Conservation (phyloP, 2,329 filamentous ascomycete genomes). For the Orbilia blumenaviensis region DNA sequence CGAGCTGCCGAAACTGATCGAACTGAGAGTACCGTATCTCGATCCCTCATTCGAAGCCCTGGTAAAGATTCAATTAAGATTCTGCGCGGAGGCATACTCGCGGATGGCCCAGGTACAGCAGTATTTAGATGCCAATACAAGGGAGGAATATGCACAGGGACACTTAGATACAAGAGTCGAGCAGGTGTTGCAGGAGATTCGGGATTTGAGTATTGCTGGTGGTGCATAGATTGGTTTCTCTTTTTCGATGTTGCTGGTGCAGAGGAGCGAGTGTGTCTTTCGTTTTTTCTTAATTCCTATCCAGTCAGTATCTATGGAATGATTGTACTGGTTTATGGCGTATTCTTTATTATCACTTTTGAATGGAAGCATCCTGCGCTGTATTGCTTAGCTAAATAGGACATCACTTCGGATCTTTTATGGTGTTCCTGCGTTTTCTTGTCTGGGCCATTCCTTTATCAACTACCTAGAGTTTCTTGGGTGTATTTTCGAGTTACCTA, state of each 20-base stretch:
- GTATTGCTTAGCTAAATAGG: no score
- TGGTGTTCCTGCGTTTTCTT: neutral
- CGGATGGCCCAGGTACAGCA: slow-evolving; percentile 99
- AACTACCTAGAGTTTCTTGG: no score
- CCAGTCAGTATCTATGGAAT: neutral
- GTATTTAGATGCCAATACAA: slow-evolving; percentile 92
- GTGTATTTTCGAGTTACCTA: no score
- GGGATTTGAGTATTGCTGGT: slow-evolving; percentile 89
- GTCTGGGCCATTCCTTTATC: neutral
- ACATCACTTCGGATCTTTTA: neutral
- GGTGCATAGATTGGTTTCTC: slow-evolving; percentile 65
- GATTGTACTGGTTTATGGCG: slow-evolving; percentile 42
- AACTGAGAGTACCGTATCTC: slow-evolving; percentile 93
- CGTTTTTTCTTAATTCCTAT: neutral
- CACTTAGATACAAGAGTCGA: slow-evolving; percentile 91
- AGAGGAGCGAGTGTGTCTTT: slow-evolving; percentile 2
- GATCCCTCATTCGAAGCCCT: slow-evolving; percentile 97
- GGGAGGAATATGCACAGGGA: slow-evolving; percentile 94
- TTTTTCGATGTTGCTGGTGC: neutral
- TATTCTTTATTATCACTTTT: slow-evolving; percentile 11
- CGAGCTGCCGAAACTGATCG: slow-evolving; percentile 94
- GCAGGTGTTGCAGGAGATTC: slow-evolving; percentile 94
- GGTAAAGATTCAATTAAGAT: slow-evolving; percentile 93
- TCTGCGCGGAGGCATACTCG: slow-evolving; percentile 97
- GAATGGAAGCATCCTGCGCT: slow-evolving; percentile 18